Evolutionary conservation across 2,329 filamentous ascomycete species (phyloP).

Genomic region (Cytospora schulzeri): DNA sequence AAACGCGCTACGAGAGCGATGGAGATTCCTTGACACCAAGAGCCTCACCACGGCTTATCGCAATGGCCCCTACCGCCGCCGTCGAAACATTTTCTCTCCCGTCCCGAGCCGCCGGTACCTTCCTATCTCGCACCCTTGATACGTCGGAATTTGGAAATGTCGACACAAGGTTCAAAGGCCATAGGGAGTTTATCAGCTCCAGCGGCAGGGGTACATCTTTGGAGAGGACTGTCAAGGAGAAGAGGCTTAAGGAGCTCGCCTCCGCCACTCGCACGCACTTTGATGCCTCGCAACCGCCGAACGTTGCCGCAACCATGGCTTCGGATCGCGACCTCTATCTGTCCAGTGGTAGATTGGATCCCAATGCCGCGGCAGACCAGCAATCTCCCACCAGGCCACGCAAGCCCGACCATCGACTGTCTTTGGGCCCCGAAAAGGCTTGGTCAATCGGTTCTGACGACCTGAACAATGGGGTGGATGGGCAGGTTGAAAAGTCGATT

Average conservation of each 20-base stretch:
- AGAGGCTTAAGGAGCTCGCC: conserved; percentile 35
- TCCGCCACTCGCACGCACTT: conserved; percentile 29
- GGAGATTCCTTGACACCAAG: conserved; percentile 42
- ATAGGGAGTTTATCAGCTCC: conserved; percentile 38
- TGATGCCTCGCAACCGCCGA: conserved; percentile 13
- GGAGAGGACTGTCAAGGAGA: conserved; percentile 47
- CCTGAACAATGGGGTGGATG: conserved; percentile 50
- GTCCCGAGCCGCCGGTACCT: conserved; percentile 14
- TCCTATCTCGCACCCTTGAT: conserved; percentile 28
- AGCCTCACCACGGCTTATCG: conserved; percentile 35
- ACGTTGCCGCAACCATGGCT: not conserved
- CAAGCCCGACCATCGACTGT: conserved; percentile 46
- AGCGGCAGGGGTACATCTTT: conserved; percentile 43
- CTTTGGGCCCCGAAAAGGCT: conserved; percentile 56
- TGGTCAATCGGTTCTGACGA: conserved; percentile 64
- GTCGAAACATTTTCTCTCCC: conserved; percentile 28
- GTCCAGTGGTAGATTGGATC: conserved; percentile 9
- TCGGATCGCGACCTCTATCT: conserved; percentile 4
- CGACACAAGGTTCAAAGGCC: conserved; percentile 39
- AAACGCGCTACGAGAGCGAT: conserved; percentile 35
- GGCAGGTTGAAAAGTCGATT: conserved; percentile 66
- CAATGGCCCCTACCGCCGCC: conserved; percentile 27
- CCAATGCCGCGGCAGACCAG: conserved; percentile 3
- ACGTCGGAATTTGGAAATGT: conserved; percentile 40
- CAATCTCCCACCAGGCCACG: conserved; percentile 35